Conservation (phyloP, 495 filamentous ascomycete species). For the Penicillium paradoxum region DNA sequence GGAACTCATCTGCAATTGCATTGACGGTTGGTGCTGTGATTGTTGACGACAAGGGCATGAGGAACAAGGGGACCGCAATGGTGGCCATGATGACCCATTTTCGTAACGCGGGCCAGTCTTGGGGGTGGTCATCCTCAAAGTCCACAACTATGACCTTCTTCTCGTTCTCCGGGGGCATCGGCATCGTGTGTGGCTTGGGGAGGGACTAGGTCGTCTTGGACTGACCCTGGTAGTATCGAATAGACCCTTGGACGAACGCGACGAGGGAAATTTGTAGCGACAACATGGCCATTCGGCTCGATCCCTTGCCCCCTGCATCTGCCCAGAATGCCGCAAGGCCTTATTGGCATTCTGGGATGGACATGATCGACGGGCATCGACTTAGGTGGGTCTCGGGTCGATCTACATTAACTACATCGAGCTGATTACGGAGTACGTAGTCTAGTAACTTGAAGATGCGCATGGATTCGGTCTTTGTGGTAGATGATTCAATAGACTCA, state of each 20-base stretch:
- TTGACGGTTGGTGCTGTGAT: conserved; percentile 59
- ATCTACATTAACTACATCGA: neutral
- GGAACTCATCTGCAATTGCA: conserved; percentile 49
- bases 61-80: conserved; percentile 7
- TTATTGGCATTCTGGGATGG: neutral
- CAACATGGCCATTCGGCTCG: neutral
- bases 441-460: no score
- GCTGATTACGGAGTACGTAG: no score
- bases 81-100: conserved; percentile 9
- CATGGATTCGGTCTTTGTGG: no score
- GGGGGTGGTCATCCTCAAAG: conserved; percentile 9
- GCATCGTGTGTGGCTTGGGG: neutral
- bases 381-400: neutral
- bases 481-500: no score
- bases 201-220: neutral
- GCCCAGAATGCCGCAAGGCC: neutral
- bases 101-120: conserved; percentile 8
- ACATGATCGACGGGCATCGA: neutral
- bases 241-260: neutral
- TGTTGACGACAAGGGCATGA: conserved; percentile 44
- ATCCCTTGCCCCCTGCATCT: neutral
- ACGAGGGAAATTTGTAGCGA: neutral
- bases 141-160: conserved; percentile 1
- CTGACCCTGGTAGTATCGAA: neutral
- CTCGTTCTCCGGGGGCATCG: neutral